Evolutionary conservation across 2,329 filamentous ascomycete genomes (phyloP).

Genomic region (Xylaria sp.): DNA sequence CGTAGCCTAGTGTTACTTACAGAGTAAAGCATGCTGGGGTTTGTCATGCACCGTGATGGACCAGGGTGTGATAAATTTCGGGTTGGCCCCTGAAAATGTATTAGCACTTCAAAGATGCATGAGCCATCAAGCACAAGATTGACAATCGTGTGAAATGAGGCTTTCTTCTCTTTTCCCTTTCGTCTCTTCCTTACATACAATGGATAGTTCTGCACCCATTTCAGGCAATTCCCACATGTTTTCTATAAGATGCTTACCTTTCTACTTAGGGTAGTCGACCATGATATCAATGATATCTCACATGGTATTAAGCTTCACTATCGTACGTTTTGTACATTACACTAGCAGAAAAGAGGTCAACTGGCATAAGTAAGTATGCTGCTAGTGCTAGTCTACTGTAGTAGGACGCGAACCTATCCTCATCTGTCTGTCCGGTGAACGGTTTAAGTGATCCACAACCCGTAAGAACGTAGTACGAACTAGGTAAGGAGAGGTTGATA

Average conservation of each 20-base stretch:
- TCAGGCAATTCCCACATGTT: neutral
- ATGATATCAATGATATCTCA: neutral
- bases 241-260: neutral
- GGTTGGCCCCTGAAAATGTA: conserved; percentile 19
- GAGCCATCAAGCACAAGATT: neutral
- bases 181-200: neutral
- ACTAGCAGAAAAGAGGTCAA: no score
- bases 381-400: neutral
- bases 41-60: conserved; percentile 21
- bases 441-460: conserved; percentile 5
- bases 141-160: neutral
- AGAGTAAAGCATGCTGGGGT: conserved; percentile 7
- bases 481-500: neutral
- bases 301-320: conserved; percentile 6
- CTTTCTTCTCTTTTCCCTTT: neutral
- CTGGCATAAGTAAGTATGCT: no score
- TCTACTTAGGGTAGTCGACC: neutral
- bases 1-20: no score
- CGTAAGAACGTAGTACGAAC: neutral
- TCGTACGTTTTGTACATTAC: neutral
- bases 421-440: no score
- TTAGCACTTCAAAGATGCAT: conserved; percentile 14
- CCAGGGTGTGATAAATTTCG: neutral
- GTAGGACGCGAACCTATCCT: neutral
- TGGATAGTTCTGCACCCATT: neutral